Evolutionary conservation across 495 filamentous ascomycete species (phyloP).

Genomic region (Penicillium paradoxum): DNA sequence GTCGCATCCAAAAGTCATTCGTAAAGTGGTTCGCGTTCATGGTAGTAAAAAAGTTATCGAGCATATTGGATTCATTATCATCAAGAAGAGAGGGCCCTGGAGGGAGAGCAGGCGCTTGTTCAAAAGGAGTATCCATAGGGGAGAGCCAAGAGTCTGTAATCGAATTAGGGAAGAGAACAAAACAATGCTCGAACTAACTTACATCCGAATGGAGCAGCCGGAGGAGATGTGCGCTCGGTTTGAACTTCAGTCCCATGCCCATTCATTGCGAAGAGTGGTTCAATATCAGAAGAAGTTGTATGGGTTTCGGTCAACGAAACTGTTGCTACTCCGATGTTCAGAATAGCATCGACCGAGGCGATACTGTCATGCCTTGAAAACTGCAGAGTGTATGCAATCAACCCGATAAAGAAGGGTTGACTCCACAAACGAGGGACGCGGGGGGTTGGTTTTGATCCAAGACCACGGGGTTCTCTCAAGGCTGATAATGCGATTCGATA

Average conservation of each 20-base stretch:
- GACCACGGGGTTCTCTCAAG: not conserved
- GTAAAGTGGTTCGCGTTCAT: conserved; percentile 52
- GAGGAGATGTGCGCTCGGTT: conserved; percentile 27
- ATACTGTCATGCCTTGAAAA: conserved; percentile 33
- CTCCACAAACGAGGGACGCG: conserved; percentile 7
- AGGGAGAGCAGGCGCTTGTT: conserved; percentile 52
- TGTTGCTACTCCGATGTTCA: conserved; percentile 24
- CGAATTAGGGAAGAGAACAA: conserved; percentile 1
- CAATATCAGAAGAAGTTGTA: not conserved
- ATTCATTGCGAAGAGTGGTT: conserved; percentile 27
- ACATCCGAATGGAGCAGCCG: conserved; percentile 57
- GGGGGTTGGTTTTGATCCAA: conserved; percentile 2
- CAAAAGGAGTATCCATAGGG: conserved; percentile 48
- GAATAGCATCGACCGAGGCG: conserved; percentile 22
- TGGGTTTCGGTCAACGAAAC: conserved; percentile 3
- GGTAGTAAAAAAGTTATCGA: conserved; percentile 59
- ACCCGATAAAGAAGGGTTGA: conserved; percentile 3
- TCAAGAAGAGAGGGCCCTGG: conserved; percentile 57
- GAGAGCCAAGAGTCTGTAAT: conserved; percentile 43
- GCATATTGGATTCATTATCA: conserved; percentile 55
- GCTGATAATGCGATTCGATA: conserved; percentile 2
- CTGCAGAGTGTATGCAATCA: conserved; percentile 3
- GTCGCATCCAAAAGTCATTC: conserved; percentile 43
- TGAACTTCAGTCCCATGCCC: conserved; percentile 27
- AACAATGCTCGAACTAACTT: conserved; percentile 23